phyloP scores from a whole-genome alignment of 176 grass and related monocot species.

The Cymbopogon citratus region DNA sequence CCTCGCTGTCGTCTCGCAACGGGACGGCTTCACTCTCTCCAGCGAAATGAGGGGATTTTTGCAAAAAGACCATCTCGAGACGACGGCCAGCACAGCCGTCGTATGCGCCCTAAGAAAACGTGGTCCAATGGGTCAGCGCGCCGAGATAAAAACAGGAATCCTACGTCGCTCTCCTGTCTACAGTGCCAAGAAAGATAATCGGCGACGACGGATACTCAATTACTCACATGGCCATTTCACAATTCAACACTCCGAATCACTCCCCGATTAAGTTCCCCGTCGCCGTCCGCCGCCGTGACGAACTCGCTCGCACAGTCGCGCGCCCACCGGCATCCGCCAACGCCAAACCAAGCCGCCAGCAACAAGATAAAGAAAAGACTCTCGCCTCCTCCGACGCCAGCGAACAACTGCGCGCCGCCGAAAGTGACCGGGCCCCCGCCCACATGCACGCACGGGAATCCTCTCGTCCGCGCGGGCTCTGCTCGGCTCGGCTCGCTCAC shows the following conservation, averaged over 20 bases:
- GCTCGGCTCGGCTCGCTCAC: background rate
- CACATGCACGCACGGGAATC: conserved; percentile 5
- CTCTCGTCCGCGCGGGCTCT: background rate
- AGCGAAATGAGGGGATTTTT: too few relatives aligned
- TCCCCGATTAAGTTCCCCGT: conserved; percentile 24
- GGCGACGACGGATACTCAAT: too few relatives aligned
- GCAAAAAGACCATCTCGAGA: too few relatives aligned
- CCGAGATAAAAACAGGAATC: too few relatives aligned
- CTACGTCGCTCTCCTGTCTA: too few relatives aligned
- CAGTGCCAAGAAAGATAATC: too few relatives aligned
- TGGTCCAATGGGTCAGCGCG: too few relatives aligned
- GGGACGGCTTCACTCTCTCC: too few relatives aligned
- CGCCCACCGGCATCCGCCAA: background rate
- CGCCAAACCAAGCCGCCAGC: background rate
- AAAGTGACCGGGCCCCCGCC: background rate
- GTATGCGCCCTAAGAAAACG: too few relatives aligned
- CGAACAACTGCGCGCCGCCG: conserved; percentile 4
- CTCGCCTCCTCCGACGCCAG: background rate
- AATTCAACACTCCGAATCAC: background rate
- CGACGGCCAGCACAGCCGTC: too few relatives aligned
- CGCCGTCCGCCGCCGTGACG: conserved; percentile 11
- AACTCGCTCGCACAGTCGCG: background rate
- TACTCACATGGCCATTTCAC: background rate
- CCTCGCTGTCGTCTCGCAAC: too few relatives aligned
- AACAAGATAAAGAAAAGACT: background rate